These are phyloP conservation scores for Soucietia sequanensis DNA, from an alignment of 805 yeast genomes.

Conservation along the genomic window DNA sequence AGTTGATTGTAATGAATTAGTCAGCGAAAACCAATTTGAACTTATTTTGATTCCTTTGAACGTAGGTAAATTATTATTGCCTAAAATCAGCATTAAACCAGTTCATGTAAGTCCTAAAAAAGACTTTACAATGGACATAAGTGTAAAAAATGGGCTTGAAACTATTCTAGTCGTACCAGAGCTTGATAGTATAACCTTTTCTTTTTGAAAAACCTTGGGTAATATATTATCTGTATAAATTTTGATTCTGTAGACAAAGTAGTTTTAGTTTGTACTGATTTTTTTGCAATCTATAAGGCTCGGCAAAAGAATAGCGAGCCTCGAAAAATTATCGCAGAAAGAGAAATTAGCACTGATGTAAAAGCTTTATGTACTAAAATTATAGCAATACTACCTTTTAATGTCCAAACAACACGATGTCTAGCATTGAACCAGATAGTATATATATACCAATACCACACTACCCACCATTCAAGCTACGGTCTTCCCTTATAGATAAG, in stretches of 20 bases:
- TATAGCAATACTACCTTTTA: too few relatives aligned
- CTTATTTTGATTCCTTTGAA: slow-evolving; percentile 69
- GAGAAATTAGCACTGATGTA: too few relatives aligned
- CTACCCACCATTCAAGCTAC: slow-evolving; percentile 71
- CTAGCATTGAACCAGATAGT: too few relatives aligned
- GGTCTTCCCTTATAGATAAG: slow-evolving; percentile 76
- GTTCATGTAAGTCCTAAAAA: slow-evolving; percentile 16
- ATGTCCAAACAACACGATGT: too few relatives aligned
- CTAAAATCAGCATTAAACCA: slow-evolving; percentile 49
- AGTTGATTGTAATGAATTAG: slow-evolving; percentile 20
- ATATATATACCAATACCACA: slow-evolving; percentile 57
- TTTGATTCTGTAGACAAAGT: too few relatives aligned
- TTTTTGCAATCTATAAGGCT: too few relatives aligned
- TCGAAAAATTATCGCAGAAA: too few relatives aligned
- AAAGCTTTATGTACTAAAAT: too few relatives aligned
- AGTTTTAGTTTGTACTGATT: too few relatives aligned
- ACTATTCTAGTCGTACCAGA: slow-evolving; percentile 72
- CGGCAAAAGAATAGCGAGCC: too few relatives aligned
- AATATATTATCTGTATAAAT: too few relatives aligned
- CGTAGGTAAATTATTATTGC: slow-evolving; percentile 70
- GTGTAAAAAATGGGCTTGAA: slow-evolving; percentile 62
- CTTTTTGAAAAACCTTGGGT: too few relatives aligned
- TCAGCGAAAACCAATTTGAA: slow-evolving; percentile 18
- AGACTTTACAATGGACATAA: slow-evolving; percentile 53
- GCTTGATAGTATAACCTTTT: slow-evolving; percentile 56